Evolutionary conservation across 306 rosid species (phyloP), one percentile per base, ranked within the genome.

Genomic region (Leucaena leucocephala): DNA sequence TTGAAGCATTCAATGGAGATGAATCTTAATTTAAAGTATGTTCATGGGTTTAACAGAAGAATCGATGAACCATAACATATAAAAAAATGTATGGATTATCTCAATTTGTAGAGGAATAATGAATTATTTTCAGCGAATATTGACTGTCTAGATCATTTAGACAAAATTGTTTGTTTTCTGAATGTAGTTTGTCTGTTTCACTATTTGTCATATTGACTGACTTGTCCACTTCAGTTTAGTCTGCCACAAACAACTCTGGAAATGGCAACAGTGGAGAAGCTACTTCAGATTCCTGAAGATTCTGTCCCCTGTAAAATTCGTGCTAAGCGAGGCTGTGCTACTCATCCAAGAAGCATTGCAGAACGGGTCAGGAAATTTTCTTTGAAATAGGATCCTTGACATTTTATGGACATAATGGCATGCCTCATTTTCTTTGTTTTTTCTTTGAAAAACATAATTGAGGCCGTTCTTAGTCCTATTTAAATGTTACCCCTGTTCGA

Each of bases 271-370:
- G 88, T 89, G 45, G 97, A 95, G 66, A 91, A 88, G 78, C 84
- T 95, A 17, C 81, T 95, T 59, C 92, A 91, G 21, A 93, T 95
- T 71, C 99, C 99, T 7, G 89, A 93, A 83, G 97, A 95, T 70
- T 93, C 98, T 16, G 97, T 93, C 54, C 97, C 99, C 19, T 93
- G 98, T 77, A 95, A 95, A 87, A 95, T 95, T 49, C 98, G 99
- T 49, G 99, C 99, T 3, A 95, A 95, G 86, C 96, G 99, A 82
- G 99, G 99, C 45, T 93, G 96, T 78, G 99, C 99, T 13, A 95
- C 99, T 76, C 99, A 95, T 82, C 98, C 99, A 19, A 91, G 99
- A 54, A 95, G 99, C 83, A 95, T 95, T 72, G 99, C 99, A 1
- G 99, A 95, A 82, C 83, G 98, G 92, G 98, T 93, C 43, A 85